Percentiles rank a stretch among this genome's conserved stretches.
These are phyloP conservation scores for Diaporthe ilicicola DNA, from an alignment of 2,329 filamentous ascomycete genomes.

Conservation along the genomic window DNA sequence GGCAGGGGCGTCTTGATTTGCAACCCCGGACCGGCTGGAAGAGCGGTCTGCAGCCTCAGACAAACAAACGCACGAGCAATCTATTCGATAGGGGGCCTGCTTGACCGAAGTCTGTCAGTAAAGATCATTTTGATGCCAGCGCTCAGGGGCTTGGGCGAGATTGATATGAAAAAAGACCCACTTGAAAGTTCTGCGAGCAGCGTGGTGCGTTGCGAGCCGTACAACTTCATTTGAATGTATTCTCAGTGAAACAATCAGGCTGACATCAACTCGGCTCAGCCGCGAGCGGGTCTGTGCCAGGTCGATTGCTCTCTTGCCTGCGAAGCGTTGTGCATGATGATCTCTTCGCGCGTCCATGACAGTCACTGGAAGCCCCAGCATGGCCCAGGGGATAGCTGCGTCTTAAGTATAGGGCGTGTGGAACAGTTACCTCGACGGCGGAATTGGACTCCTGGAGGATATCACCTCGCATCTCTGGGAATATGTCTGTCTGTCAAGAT, in stretches of 20 bases:
- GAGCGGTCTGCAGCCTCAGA: not conserved
- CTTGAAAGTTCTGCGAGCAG: not conserved
- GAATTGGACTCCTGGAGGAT: not conserved
- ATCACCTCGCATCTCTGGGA: no score
- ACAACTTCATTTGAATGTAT: not conserved
- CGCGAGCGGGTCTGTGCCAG: not conserved
- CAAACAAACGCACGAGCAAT: not conserved
- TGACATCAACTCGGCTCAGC: not conserved
- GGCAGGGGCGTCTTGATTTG: not conserved
- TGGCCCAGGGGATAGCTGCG: not conserved
- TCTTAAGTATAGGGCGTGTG: not conserved
- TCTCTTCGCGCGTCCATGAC: not conserved
- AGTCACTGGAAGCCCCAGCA: not conserved
- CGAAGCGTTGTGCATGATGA: not conserved
- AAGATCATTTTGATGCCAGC: not conserved
- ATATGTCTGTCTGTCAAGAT: not conserved
- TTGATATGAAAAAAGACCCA: not conserved
- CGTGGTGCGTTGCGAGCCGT: not conserved
- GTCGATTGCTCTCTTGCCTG: not conserved
- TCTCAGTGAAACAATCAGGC: not conserved
- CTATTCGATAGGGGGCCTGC: not conserved
- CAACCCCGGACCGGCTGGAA: not conserved
- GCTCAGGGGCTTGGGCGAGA: not conserved
- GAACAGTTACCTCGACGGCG: not conserved
- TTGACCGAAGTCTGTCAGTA: not conserved